Evolutionary conservation across 495 filamentous ascomycete genomes (phyloP).

Genomic region (Rhypophila decipiens): DNA sequence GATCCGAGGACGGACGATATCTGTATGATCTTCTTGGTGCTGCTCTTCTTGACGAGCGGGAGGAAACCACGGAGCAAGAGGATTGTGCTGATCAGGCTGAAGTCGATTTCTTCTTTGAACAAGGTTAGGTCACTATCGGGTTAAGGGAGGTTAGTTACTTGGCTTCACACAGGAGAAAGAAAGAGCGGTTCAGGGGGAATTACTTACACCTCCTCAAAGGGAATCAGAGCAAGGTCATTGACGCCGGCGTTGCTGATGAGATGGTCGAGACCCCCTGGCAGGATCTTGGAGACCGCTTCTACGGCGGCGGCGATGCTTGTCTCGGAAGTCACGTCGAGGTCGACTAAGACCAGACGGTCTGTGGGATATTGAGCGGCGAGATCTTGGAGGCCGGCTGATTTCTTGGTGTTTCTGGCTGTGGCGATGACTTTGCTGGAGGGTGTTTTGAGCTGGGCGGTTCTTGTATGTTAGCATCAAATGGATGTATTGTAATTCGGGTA

Average conservation of each 20-base stretch:
- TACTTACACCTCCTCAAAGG: not conserved
- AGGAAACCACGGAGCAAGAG: not conserved
- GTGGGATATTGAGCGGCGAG: not conserved
- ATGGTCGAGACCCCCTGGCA: not conserved
- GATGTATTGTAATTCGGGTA: not conserved
- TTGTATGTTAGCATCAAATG: not conserved
- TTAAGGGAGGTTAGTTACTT: not conserved
- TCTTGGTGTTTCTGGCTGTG: not conserved
- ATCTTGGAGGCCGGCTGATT: not conserved
- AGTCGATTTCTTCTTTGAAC: not conserved
- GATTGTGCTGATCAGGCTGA: not conserved
- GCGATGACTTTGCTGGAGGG: not conserved
- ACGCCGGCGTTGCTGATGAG: constrained; percentile 1
- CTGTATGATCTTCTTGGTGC: not conserved
- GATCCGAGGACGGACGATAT: not conserved
- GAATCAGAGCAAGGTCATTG: not conserved
- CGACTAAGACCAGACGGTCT: not conserved
- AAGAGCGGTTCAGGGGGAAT: too few relatives aligned
- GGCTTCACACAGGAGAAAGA: not conserved
- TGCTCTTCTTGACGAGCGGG: not conserved
- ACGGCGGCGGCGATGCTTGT: not conserved
- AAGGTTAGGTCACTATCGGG: not conserved
- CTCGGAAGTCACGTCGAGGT: not conserved
- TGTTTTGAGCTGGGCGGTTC: not conserved
- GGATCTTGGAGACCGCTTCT: not conserved